Percentiles rank a stretch among this genome's conserved stretches.
Evolutionary conservation across 768 basidiomycete species (phyloP).

Genomic region (Kondoa subrosea): DNA sequence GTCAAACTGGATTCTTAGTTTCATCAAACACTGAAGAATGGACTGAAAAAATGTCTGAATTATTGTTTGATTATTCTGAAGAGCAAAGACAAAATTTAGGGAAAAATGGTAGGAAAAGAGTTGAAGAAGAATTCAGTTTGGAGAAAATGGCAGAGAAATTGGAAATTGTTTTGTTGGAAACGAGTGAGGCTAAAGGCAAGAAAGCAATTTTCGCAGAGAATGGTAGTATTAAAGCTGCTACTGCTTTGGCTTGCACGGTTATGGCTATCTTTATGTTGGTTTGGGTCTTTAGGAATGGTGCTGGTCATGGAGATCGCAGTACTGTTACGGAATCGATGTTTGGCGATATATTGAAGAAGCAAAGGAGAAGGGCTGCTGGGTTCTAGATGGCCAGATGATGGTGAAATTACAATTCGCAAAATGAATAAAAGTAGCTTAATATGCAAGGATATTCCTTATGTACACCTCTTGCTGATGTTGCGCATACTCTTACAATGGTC

Average conservation of each 20-base stretch:
- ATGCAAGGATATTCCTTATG: too few species aligned
- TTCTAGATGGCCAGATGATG: too few species aligned
- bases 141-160: constrained; percentile 31
- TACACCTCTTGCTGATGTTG: too few species aligned
- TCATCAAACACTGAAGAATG: constrained; percentile 48
- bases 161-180: constrained; percentile 43
- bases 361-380: too few species aligned
- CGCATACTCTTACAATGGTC: too few species aligned
- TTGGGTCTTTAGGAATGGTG: background rate
- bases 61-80: constrained; percentile 33
- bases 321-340: too few species aligned
- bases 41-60: constrained; percentile 50
- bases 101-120: constrained; percentile 45
- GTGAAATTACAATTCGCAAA: too few species aligned
- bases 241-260: background rate
- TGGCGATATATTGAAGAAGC: too few species aligned
- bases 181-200: constrained; percentile 37
- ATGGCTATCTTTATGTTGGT: background rate
- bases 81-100: constrained; percentile 41
- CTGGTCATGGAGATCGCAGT: background rate
- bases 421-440: too few species aligned
- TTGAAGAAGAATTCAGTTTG: constrained; percentile 53
- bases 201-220: background rate
- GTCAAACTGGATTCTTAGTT: constrained; percentile 58
- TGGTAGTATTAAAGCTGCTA: background rate